A percentile compares a stretch with the other conserved stretches of the same genome.
Evolutionary conservation across 192 early-diverging fungal species (phyloP).

Genomic region (Gaertneriomyces semiglobifer): DNA sequence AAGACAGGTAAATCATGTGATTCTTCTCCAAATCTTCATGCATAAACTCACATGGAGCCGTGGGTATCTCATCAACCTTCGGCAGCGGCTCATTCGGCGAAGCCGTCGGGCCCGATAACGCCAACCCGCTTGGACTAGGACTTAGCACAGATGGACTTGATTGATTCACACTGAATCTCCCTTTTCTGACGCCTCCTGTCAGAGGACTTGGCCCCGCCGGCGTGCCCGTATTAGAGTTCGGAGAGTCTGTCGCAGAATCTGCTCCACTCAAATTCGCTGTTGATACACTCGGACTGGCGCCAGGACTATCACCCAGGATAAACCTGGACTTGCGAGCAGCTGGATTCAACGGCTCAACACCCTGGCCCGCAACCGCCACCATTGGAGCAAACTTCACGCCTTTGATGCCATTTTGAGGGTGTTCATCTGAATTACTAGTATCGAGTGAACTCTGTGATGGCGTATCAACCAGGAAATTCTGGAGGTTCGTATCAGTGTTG

Average conservation of each 20-base stretch:
- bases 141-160: background rate
- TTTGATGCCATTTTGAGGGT: background rate
- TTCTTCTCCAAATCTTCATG: background rate
- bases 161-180: slow-evolving; percentile 67
- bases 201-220: slow-evolving; percentile 4
- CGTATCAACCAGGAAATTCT: background rate
- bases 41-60: background rate
- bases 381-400: slow-evolving; percentile 15
- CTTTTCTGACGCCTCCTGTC: slow-evolving; percentile 58
- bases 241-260: slow-evolving; percentile 4
- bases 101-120: background rate
- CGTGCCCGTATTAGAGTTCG: background rate
- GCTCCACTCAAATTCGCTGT: background rate
- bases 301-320: slow-evolving; percentile 7
- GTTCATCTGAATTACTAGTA: background rate
- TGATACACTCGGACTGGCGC: slow-evolving; percentile 1
- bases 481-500: slow-evolving; percentile 8
- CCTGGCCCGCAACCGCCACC: slow-evolving; percentile 5
- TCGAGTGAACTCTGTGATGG: background rate
- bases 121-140: background rate
- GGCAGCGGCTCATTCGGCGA: background rate
- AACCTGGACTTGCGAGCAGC: slow-evolving; percentile 17
- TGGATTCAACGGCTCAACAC: slow-evolving; percentile 7
- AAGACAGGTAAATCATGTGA: background rate
- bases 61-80: no score